A percentile compares a stretch with the other conserved stretches of the same genome.
phyloP scores from a whole-genome alignment of 108 stramenopile genomes.

The Aureococcus anophagefferens region DNA sequence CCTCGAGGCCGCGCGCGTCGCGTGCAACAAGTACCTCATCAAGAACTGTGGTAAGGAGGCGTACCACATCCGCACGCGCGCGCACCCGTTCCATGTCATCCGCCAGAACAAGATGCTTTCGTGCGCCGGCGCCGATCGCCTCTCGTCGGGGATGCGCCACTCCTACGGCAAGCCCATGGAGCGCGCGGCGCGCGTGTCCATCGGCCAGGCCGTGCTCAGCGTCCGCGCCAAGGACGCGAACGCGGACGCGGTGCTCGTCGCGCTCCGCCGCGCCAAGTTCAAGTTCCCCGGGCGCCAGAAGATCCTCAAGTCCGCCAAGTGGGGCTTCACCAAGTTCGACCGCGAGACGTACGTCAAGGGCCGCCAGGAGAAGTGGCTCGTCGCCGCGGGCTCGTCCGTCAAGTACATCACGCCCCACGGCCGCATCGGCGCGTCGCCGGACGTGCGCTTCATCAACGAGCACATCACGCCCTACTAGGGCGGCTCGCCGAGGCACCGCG shows the following conservation, averaged over 20 bases:
- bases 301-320: conserved; percentile 96
- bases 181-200: conserved; percentile 93
- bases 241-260: conserved; percentile 86
- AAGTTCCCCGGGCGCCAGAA: conserved; percentile 99
- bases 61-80: conserved; percentile 98
- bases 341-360: conserved; percentile 89
- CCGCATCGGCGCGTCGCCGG: conserved; percentile 28
- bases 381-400: conserved; percentile 80
- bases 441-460: background rate
- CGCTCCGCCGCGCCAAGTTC: conserved; percentile 99
- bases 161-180: conserved; percentile 99
- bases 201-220: conserved; percentile 90
- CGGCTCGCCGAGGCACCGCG: no score
- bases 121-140: conserved; percentile 99
- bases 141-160: conserved; percentile 97
- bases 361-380: conserved; percentile 79
- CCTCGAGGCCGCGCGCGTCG: conserved; percentile 99
- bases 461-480: no score
- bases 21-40: conserved; percentile 98
- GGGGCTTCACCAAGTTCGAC: conserved; percentile 98
- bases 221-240: conserved; percentile 87
- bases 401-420: conserved; percentile 84
- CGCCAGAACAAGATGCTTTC: conserved; percentile 99
- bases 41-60: conserved; percentile 97
- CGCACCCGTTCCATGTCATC: conserved; percentile 98